Evolutionary conservation across 139 green algal genomes (phyloP), one percentile per base, ranked within the genome.

Genomic region (Coelastrella sp.): DNA sequence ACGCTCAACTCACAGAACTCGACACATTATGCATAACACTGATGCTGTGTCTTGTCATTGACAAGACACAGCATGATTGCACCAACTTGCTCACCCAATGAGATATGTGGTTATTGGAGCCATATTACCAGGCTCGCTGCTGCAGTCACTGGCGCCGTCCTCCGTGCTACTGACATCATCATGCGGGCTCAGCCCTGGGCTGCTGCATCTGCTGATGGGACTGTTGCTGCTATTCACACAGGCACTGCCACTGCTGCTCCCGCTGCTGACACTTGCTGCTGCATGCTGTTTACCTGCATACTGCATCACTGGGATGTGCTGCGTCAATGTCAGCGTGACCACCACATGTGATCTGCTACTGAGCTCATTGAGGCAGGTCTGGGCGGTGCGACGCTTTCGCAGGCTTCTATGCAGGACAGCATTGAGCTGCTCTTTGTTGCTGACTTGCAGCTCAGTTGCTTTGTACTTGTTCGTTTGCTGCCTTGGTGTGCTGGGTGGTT

Each of bases 331-430:
- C 4, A 88, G 12, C 3, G 84, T 88, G 49, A 88, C 74, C n/a
- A 88, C 68, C 7, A 76, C 84, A 59, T 88, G 84, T 9, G 68
- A 81, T 7, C 84, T 72, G 68, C 84, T 88, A 66, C 84, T 88
- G 49, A 11, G 25, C 49, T 81, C 84, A 11, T 88, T 88, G 65
- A 88, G 22, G 58, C n/a, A 7, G 6, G 84, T 88, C 17, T 11
- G 9, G 24, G 84, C 84, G 25, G 84, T 88, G 0, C 61, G 25
- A n/a, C 84, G 66, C 68, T 88, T 88, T 20, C 49, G 66, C 49
- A 88, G 58, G 11, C 17, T 60, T 17, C 8, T 15, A 7, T 81
- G 84, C 68, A 88, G 65, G 8, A 81, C 27, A 58, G 20, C 10
- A 11, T 58, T 82, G 35, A 88, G 20, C 7, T 88, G 65, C 15